Conservation (phyloP, 2,329 filamentous ascomycete genomes). For the Aspergillus sp. region DNA sequence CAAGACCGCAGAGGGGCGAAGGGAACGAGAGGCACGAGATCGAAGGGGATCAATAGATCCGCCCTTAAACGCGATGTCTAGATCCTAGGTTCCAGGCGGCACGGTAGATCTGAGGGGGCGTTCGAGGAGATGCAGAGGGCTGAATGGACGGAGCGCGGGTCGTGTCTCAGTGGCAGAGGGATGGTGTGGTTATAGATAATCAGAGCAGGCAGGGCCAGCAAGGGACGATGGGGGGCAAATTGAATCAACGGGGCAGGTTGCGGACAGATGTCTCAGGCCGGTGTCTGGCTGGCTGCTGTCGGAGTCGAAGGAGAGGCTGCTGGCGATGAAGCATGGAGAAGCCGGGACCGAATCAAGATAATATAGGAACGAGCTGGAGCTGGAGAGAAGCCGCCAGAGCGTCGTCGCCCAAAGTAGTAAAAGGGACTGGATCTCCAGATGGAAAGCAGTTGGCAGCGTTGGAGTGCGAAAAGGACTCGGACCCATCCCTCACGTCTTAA, state of each 20-base stretch:
- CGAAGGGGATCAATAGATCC: constrained; percentile 15
- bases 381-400: neutral
- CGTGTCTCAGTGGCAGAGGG: constrained; percentile 24
- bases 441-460: neutral
- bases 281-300: neutral
- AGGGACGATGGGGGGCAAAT: constrained; percentile 18
- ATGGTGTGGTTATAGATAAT: constrained; percentile 20
- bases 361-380: neutral
- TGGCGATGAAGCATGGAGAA: constrained; percentile 2
- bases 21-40: constrained; percentile 8
- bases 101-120: constrained; percentile 4
- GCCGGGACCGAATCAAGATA: constrained; percentile 7
- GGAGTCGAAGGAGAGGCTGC: neutral
- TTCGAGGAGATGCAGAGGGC: neutral
- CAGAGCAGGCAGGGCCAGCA: constrained; percentile 18
- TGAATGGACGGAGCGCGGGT: neutral
- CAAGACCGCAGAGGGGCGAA: constrained; percentile 4
- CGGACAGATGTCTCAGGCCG: constrained; percentile 20
- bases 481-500: constrained; percentile 10
- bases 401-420: neutral
- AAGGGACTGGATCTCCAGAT: neutral
- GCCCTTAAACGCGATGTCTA: constrained; percentile 17
- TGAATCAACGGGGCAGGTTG: constrained; percentile 9
- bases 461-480: neutral
- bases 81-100: constrained; percentile 10